Evolutionary conservation across 441 rosid species (phyloP).

Genomic region (Francoa sonchifolia): DNA sequence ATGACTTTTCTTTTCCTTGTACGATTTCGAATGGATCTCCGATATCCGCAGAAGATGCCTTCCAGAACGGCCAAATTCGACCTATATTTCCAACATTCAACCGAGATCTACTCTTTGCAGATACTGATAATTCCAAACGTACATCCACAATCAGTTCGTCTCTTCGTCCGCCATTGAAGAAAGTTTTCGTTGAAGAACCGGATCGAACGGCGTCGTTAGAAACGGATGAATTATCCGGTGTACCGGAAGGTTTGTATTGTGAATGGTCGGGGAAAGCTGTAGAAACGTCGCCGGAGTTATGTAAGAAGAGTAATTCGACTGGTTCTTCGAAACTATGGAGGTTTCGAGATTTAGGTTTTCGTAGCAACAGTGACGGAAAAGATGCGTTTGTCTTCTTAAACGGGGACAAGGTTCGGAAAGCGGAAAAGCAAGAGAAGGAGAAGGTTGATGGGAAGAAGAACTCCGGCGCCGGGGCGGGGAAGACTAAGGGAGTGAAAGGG

Average conservation of each 20-base stretch:
- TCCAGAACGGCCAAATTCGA: slow-evolving; percentile 63
- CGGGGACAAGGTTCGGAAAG: slow-evolving; percentile 6
- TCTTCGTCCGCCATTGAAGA: slow-evolving; percentile 35
- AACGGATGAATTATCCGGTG: slow-evolving; percentile 17
- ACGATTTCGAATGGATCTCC: slow-evolving; percentile 36
- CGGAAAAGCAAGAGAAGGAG: slow-evolving; percentile 2
- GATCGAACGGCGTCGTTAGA: slow-evolving; percentile 15
- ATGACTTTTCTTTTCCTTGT: slow-evolving; percentile 61
- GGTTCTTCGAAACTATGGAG: slow-evolving; percentile 77
- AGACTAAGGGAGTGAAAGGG: slow-evolving; percentile 17
- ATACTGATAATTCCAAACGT: not conserved
- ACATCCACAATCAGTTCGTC: not conserved
- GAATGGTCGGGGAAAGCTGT: slow-evolving; percentile 37
- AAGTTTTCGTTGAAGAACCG: slow-evolving; percentile 37
- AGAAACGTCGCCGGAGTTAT: slow-evolving; percentile 34
- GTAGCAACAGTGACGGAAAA: slow-evolving; percentile 76
- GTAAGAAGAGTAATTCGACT: slow-evolving; percentile 79
- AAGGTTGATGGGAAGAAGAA: slow-evolving; percentile 6
- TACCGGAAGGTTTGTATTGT: slow-evolving; percentile 43
- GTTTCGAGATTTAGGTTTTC: slow-evolving; percentile 34
- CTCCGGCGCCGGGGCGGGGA: slow-evolving; percentile 1
- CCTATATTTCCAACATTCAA: slow-evolving; percentile 62
- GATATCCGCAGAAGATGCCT: slow-evolving; percentile 55
- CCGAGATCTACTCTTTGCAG: slow-evolving; percentile 28
- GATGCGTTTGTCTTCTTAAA: slow-evolving; percentile 52